Conservation (phyloP, 768 basidiomycete genomes). For the Lactifluus pinguis region DNA sequence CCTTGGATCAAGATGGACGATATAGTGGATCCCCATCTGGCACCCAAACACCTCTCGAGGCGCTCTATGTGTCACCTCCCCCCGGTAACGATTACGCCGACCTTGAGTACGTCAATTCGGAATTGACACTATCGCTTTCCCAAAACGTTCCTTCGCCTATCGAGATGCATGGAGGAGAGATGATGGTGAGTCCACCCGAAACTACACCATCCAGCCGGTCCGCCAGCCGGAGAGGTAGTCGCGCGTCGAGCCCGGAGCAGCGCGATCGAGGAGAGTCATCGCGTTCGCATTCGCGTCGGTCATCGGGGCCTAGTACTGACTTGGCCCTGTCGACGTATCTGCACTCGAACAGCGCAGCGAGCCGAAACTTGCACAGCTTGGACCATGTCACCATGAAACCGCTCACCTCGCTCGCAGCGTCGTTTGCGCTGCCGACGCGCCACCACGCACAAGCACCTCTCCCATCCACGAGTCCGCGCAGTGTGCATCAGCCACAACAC, state of each 20-base stretch:
- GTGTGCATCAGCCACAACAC: neutral
- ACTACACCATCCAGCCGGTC: slow-evolving; percentile 23
- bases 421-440: slow-evolving; percentile 29
- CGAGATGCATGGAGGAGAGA: slow-evolving; percentile 15
- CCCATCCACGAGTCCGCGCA: neutral
- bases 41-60: slow-evolving; percentile 20
- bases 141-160: slow-evolving; percentile 28
- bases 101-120: slow-evolving; percentile 78
- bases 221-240: slow-evolving; percentile 27
- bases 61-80: slow-evolving; percentile 23
- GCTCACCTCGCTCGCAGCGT: slow-evolving; percentile 38
- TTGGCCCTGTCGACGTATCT: slow-evolving; percentile 36
- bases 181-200: slow-evolving; percentile 13
- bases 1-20: slow-evolving; percentile 12
- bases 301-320: slow-evolving; percentile 4
- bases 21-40: slow-evolving; percentile 14
- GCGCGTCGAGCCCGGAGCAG: slow-evolving; percentile 43
- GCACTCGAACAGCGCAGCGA: slow-evolving; percentile 41
- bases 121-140: slow-evolving; percentile 62
- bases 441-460: slow-evolving; percentile 14
- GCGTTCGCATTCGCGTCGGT: slow-evolving; percentile 20
- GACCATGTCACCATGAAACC: slow-evolving; percentile 58
- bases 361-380: slow-evolving; percentile 42
- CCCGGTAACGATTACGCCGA: slow-evolving; percentile 33
- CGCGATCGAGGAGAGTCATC: slow-evolving; percentile 30